Base-by-base conservation (phyloP, 2,329 filamentous ascomycete species). In the Penicillium sp. region DNA sequence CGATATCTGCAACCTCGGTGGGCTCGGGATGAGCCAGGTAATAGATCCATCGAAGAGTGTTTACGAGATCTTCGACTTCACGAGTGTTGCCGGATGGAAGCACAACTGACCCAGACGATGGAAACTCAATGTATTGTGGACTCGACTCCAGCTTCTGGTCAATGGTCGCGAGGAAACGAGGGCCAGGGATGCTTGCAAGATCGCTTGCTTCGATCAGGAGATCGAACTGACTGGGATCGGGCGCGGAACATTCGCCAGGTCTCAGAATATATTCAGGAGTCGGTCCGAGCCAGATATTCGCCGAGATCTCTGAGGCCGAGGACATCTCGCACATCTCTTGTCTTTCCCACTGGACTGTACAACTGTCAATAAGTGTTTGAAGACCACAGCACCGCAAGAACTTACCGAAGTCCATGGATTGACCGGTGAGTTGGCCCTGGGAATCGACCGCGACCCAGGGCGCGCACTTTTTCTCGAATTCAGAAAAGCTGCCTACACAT, bases 301-400 rank as follows among this genome's bases (percentile, higher is more conserved):
- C 83, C 53, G 91, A 88, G 61, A 98, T 96, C 73, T 96, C 90
- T 0, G 92, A 92, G 3, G 93, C 89, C 67, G 86, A 86, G 11
- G 93, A 93, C 93, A 98, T 97, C 58, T 83, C 83, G 73, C 90
- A 92, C 93, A 99, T 98, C 77, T 99, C 95, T 50, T 85, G 77
- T 56, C 93, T 85, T 74, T 99, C 95, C 78, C 92, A 91, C 65
- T 90, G 88, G 71, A 91, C 81, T 84, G 21, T 16, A 2, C 10
- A 9, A 6, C 13, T 19, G 44, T 59, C 49, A 55, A 45, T 19
- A 53, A 44, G 25, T 10, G 35, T n/a, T 45, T 11, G 8, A 42
- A 4, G 27, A 27, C 14, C 16, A 23, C 3, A 16, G 13, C 16
- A 25, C 3, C 52, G 25, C 19, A 9, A 16, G 9, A n/a, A 74